Base-by-base conservation (phyloP, 768 basidiomycete species). In the Boletus reticulatus region DNA sequence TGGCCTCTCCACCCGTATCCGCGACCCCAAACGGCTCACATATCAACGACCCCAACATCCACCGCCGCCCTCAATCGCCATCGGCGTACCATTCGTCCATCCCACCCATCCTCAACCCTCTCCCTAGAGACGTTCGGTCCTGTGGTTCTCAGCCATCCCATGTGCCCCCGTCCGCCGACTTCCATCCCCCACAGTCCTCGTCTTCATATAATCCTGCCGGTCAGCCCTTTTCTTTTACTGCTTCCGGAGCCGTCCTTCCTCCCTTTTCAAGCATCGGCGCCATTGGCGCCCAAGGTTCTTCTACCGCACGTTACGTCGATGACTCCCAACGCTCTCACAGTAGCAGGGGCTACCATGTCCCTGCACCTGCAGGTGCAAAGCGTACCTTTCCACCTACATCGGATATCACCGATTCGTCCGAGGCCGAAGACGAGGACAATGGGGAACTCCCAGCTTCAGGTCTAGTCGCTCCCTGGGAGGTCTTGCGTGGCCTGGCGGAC, bases 401-500 rank as follows among this genome's bases (percentile, higher is more conserved):
- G 2, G 84, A 82, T 62, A 81, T 84, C 56, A 84, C 86, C 12
- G 85, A 92, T 70, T 91, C 91, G 1, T 89, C 90, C 37, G 92
- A 92, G 65, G 70, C 83, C n/a, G 92, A 93, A 48, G 90, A 91
- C 46, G 89, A 92, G 43, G 89, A 89, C 42, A 82, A 82, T 54
- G 87, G 88, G 17, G 92, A 88, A 67, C 72, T 94, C 14, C 92
- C 92, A 1, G 87, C 88, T 37, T 82, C 81, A 39, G 90, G 92
- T 46, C 80, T 94, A 45, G 84, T 92, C 51, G 92, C 91, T 10
- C 92, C 92, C 48, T 89, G 89, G 85, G 89, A 92, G 73, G 91
- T 92, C 41, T 76, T 92, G 49, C 78, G 89, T 59, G 87, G 88
- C 45, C 72, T 92, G 55, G 90, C 89, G 37, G 88, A 90, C 74